A percentile compares a stretch with the other conserved stretches of the same genome.
These are phyloP conservation scores for Crithidia bombi DNA, from an alignment of 208 protist species.

Conservation along the genomic window DNA sequence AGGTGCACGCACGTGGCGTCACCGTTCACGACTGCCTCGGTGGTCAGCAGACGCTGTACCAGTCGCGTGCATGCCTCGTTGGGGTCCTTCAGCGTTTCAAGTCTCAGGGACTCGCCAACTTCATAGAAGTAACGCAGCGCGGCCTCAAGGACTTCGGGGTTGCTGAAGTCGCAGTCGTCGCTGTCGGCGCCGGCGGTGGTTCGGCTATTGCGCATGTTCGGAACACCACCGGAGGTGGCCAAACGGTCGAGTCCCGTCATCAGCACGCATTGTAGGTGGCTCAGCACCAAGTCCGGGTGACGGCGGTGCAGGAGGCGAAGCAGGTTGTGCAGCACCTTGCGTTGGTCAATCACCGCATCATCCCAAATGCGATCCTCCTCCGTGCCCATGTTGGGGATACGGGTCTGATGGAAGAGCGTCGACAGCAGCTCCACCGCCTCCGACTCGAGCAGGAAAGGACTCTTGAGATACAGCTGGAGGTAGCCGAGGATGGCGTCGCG, in stretches of 20 bases:
- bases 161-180: slow-evolving; percentile 35
- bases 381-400: slow-evolving; percentile 41
- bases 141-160: slow-evolving; percentile 62
- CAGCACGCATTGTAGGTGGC: slow-evolving; percentile 48
- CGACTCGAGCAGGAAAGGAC: slow-evolving; percentile 42
- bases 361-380: slow-evolving; percentile 56
- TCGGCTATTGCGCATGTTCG: neutral
- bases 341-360: slow-evolving; percentile 66
- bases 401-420: slow-evolving; percentile 53
- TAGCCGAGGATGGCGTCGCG: slow-evolving; percentile 49
- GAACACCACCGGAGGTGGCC: slow-evolving; percentile 5
- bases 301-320: slow-evolving; percentile 65
- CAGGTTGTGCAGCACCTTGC: slow-evolving; percentile 68
- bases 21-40: slow-evolving; percentile 37
- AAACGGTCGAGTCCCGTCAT: slow-evolving; percentile 21
- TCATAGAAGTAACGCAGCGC: slow-evolving; percentile 81
- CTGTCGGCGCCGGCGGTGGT: neutral
- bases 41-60: slow-evolving; percentile 51
- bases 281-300: slow-evolving; percentile 48
- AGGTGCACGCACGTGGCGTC: slow-evolving; percentile 60
- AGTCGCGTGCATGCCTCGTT: slow-evolving; percentile 51
- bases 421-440: slow-evolving; percentile 61
- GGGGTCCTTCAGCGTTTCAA: slow-evolving; percentile 51
- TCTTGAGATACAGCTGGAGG: slow-evolving; percentile 71
- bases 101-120: slow-evolving; percentile 61